Evolutionary conservation across 148 eudicot species (phyloP), one percentile per base, ranked within the genome.

Genomic region (Diospyros kaki): DNA sequence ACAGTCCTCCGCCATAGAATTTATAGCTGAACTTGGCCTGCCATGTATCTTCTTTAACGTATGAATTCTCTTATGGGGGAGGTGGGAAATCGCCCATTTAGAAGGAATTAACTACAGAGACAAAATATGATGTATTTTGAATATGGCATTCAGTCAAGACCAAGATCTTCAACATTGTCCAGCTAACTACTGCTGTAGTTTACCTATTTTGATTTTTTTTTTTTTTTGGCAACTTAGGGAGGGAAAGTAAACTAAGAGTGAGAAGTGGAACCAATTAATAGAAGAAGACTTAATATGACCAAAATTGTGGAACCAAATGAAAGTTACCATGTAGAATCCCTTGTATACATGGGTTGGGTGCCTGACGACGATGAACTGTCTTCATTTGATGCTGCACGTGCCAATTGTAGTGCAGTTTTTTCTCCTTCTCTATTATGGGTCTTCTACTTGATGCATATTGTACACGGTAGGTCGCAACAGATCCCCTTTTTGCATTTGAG

Each of bases 301-400:
- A 14, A 41, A 28, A 55, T 45, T 18, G 12, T 9, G 62, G 28
- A 40, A 42, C 40, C 72, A 61, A 61, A 7, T 9, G 43, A 38
- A 60, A 15, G 3, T 83, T 77, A 87, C 88, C 87, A 86, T 18
- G 43, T 55, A 76, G 76, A 84, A 88, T 56, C 76, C 72, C 64
- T 50, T 82, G 80, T 80, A 71, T 8, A 78, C 89, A 58, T 77
- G 64, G 9, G 86, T 64, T 38, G 83, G 76, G 66, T 71, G 64
- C 87, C 86, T 80, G 10, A 80, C 73, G 53, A 76, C 80, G 11
- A 72, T 38, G 62, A 72, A 41, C 80, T 64, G 18, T 59, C 72
- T 11, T 64, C 54, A 40, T 80, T 67, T n/a, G 76, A 14, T 12
- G 78, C 74, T 43, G 68, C 72, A 14, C 4, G 9, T 40, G 91